Evolutionary conservation across 768 basidiomycete species (phyloP).

Genomic region (Termitomyces sp.): DNA sequence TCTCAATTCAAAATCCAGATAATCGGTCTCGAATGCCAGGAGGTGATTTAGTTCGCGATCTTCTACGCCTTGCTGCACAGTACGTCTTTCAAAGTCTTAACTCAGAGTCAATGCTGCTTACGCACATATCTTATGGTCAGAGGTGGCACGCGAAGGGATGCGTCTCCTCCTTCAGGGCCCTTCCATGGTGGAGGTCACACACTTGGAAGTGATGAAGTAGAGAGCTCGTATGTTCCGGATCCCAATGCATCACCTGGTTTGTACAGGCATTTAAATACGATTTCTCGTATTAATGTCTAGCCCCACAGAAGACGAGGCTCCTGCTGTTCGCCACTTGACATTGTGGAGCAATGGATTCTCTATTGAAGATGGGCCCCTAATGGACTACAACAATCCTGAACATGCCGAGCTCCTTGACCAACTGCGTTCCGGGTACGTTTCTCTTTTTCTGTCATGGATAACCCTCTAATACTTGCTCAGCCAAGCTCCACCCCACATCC

Average conservation of each 20-base stretch:
- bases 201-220: conserved; percentile 87
- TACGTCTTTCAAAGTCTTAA: conserved; percentile 29
- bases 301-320: conserved; percentile 33
- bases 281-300: neutral
- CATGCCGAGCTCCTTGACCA: conserved; percentile 65
- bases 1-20: conserved; percentile 85
- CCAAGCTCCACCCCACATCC: conserved; percentile 69
- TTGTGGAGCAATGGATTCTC: conserved; percentile 95
- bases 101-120: neutral
- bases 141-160: conserved; percentile 27
- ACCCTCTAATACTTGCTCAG: conserved; percentile 27
- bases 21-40: conserved; percentile 39
- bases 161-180: conserved; percentile 16
- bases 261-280: neutral
- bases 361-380: conserved; percentile 82
- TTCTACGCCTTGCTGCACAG: conserved; percentile 80
- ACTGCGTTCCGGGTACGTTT: conserved; percentile 72
- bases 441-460: conserved; percentile 15
- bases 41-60: conserved; percentile 58
- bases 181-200: conserved; percentile 78
- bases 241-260: conserved; percentile 37
- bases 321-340: conserved; percentile 68
- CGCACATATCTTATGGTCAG: conserved; percentile 19
- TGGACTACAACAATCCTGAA: conserved; percentile 76
- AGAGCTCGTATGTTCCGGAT: conserved; percentile 73